Evolutionary conservation across 345 rosid genomes (phyloP).

Genomic region (Brassica cretica): DNA sequence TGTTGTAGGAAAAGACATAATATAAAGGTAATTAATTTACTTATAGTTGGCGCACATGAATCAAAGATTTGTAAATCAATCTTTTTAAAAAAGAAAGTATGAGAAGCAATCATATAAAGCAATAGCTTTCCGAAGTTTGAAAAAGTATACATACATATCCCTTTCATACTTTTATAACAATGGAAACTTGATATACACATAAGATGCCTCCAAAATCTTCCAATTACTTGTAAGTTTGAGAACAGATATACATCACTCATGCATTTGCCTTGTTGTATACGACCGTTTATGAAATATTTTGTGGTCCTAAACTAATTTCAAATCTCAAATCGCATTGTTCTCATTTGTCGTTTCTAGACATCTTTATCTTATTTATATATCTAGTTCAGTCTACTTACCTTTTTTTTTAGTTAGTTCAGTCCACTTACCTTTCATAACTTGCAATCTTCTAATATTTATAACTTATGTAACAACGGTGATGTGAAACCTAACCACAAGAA

Average conservation of each 20-base stretch:
- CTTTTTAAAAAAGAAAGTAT: slow-evolving; percentile 21
- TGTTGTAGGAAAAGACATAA: slow-evolving; percentile 13
- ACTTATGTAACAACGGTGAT: neutral
- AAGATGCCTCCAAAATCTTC: slow-evolving; percentile 39
- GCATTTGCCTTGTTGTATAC: slow-evolving; percentile 29
- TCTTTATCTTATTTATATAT: slow-evolving; percentile 11
- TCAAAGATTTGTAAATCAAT: slow-evolving; percentile 35
- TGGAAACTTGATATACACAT: slow-evolving; percentile 33
- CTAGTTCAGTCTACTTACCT: slow-evolving; percentile 6
- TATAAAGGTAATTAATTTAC: slow-evolving; percentile 30
- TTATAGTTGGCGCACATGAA: slow-evolving; percentile 40
- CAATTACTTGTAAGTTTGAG: slow-evolving; percentile 35
- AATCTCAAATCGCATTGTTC: slow-evolving; percentile 10
- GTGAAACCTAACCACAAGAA: neutral
- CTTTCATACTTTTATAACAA: slow-evolving; percentile 11
- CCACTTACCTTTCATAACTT: slow-evolving; percentile 1
- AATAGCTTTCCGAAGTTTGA: slow-evolving; percentile 33
- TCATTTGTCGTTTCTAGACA: slow-evolving; percentile 15
- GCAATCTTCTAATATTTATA: neutral
- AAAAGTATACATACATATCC: slow-evolving; percentile 9
- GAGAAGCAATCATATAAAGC: slow-evolving; percentile 39
- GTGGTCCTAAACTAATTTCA: slow-evolving; percentile 31
- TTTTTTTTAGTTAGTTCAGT: neutral
- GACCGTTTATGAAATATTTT: slow-evolving; percentile 21
- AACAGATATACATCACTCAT: slow-evolving; percentile 24